A percentile compares a stretch with the other conserved stretches of the same genome.
These are phyloP conservation scores for Cordia subcordata DNA, from an alignment of 257 asterid genomes.

Conservation along the genomic window DNA sequence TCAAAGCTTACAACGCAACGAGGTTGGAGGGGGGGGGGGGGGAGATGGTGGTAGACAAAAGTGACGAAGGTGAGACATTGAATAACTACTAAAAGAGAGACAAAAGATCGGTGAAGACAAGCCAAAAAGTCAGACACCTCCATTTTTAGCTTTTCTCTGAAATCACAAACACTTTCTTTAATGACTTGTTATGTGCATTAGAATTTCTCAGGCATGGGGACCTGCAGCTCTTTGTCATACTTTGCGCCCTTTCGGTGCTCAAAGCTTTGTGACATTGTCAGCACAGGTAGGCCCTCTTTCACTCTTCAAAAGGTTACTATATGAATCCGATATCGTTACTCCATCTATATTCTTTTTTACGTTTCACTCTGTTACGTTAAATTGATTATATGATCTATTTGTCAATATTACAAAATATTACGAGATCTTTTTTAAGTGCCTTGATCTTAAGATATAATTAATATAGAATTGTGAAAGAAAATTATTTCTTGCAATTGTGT, in stretches of 20 bases:
- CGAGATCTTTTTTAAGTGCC: too few species aligned
- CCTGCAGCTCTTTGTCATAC: conserved; percentile 20
- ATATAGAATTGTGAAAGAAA: too few species aligned
- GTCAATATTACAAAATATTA: too few species aligned
- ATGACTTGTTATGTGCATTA: not conserved
- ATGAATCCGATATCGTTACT: too few species aligned
- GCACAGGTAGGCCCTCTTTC: conserved; percentile 36
- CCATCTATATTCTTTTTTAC: too few species aligned
- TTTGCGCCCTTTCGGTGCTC: conserved; percentile 44
- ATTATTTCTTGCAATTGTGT: too few species aligned
- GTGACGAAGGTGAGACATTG: conserved; percentile 26
- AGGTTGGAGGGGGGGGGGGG: not conserved
- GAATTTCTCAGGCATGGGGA: conserved; percentile 6
- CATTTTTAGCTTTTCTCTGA: conserved; percentile 9
- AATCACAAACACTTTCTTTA: not conserved
- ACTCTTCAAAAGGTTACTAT: not conserved
- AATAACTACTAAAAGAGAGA: conserved; percentile 37
- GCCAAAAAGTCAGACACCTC: conserved; percentile 27
- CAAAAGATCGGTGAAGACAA: conserved; percentile 23
- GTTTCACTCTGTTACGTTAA: too few species aligned
- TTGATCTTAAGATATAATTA: too few species aligned
- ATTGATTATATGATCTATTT: too few species aligned
- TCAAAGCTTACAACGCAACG: not conserved
- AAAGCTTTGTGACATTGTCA: conserved; percentile 24
- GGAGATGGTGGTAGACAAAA: conserved; percentile 23